These are phyloP conservation scores for Fusarium sambucinum DNA, from an alignment of 2,329 filamentous ascomycete genomes.

Conservation along the genomic window DNA sequence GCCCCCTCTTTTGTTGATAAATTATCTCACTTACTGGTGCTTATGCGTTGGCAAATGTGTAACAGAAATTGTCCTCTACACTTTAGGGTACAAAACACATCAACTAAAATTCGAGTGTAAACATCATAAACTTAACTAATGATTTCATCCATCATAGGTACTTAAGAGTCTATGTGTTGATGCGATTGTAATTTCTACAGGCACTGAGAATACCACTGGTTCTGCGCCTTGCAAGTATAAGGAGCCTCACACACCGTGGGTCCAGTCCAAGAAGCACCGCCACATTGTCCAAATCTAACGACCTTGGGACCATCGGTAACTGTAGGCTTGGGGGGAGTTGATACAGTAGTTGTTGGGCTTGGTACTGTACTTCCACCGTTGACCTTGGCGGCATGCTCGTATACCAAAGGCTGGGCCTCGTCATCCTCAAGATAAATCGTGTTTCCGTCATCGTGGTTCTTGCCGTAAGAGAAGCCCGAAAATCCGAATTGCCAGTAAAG, in stretches of 20 bases:
- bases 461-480: conserved; percentile 63
- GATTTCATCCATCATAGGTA: too few relatives aligned
- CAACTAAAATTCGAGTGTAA: too few relatives aligned
- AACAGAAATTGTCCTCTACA: too few relatives aligned
- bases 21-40: too few relatives aligned
- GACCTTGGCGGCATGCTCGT: conserved; percentile 58
- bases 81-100: too few relatives aligned
- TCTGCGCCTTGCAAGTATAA: conserved; percentile 31
- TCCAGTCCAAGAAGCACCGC: conserved; percentile 33
- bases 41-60: too few relatives aligned
- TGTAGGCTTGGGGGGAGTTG: conserved; percentile 23
- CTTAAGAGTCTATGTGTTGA: too few relatives aligned
- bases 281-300: conserved; percentile 29
- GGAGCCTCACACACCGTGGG: conserved; percentile 19
- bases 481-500: conserved; percentile 70
- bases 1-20: too few relatives aligned
- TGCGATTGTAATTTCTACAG: neutral
- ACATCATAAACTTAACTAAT: too few relatives aligned
- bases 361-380: conserved; percentile 41
- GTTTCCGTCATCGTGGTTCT: conserved; percentile 68
- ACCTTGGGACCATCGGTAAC: conserved; percentile 18
- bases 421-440: conserved; percentile 66
- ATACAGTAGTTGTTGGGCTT: neutral
- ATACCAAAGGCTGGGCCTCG: conserved; percentile 59
- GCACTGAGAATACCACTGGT: conserved; percentile 40